Evolutionary conservation across 2,329 filamentous ascomycete genomes (phyloP), one percentile per base, ranked within the genome.

Genomic region (Cytospora paraplurivora): DNA sequence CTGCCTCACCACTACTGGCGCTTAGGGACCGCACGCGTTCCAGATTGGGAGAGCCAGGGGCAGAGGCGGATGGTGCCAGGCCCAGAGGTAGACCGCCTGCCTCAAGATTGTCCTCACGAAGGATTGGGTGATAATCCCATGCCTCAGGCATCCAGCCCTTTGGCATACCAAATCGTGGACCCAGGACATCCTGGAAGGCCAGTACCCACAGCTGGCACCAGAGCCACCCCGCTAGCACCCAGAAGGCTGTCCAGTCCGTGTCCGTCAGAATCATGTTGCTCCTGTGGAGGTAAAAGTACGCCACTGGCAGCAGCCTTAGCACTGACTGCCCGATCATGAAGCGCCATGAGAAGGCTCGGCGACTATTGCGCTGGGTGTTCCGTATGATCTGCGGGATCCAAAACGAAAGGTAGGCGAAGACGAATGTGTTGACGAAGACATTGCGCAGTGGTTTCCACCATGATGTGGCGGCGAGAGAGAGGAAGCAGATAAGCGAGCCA

Each of bases 101-200:
- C 78, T 97, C 91, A 53, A 92, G 76, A 64, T 88, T 90, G 67
- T 96, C 93, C 71, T 93, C 91, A 34, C 92, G 86, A 27, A 99
- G 81, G 3, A 97, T 82, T 0, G 93, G 94, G 74, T 99, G 94
- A 74, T 99, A 99, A 72, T 99, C 94, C 84, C 96, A 99, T 1
- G 90, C 91, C 62, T 87, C 84, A n/a, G 86, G 84, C 66, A 82
- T 79, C 86, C 86, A 89, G 57, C 85, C 83, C 52, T 85, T 83
- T 2, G 88, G 89, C 0, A 98, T 78, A 61, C 93, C 92, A 77
- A 95, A 94, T n/a, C 95, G 83, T 1, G 94, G 92, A 0, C 95
- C 94, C 4, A 98, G 79, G 15, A 96, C 81, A 68, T 94, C 91
- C 78, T 99, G 95, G 50, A 86, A 88, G 1, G 81, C 86, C n/a